phyloP scores from a whole-genome alignment of 2,329 filamentous ascomycete species.

The Rhinocladiella similis region DNA sequence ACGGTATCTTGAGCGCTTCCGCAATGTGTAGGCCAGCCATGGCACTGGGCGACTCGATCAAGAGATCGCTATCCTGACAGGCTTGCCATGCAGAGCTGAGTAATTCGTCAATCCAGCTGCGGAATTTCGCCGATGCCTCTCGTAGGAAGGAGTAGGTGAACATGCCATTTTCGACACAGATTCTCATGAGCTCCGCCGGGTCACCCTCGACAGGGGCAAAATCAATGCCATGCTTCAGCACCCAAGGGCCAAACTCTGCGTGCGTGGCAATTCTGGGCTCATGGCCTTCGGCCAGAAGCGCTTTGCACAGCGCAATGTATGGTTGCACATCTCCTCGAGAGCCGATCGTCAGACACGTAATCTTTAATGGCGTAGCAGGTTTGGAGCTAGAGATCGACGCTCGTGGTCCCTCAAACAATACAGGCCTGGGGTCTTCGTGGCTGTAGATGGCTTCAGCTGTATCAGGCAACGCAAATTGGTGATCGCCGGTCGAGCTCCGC shows the following conservation, averaged over 20 bases:
- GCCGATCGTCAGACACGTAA: constrained; percentile 94
- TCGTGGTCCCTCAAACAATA: constrained; percentile 82
- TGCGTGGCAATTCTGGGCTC: constrained; percentile 87
- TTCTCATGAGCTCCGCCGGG: constrained; percentile 88
- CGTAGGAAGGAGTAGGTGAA: constrained; percentile 90
- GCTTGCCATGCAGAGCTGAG: constrained; percentile 78
- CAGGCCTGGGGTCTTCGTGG: constrained; percentile 37
- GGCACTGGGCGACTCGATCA: constrained; percentile 93
- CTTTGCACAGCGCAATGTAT: constrained; percentile 94
- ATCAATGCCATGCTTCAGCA: constrained; percentile 89
- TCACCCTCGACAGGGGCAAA: constrained; percentile 88
- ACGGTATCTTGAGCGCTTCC: constrained; percentile 87
- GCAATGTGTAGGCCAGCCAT: constrained; percentile 99
- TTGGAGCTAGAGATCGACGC: constrained; percentile 91
- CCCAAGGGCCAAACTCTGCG: constrained; percentile 83
- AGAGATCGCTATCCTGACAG: constrained; percentile 81
- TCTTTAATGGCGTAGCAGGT: constrained; percentile 72
- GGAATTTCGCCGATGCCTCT: constrained; percentile 83
- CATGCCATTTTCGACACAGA: constrained; percentile 96
- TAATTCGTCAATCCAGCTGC: constrained; percentile 91
- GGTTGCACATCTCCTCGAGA: constrained; percentile 95
- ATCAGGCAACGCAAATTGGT: constrained; percentile 24
- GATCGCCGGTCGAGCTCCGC: constrained; percentile 42
- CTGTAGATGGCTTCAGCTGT: constrained; percentile 28
- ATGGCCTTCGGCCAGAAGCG: constrained; percentile 83